Evolutionary conservation across 176 grass and related monocot genomes (phyloP).

Genomic region (Eleusine coracana): DNA sequence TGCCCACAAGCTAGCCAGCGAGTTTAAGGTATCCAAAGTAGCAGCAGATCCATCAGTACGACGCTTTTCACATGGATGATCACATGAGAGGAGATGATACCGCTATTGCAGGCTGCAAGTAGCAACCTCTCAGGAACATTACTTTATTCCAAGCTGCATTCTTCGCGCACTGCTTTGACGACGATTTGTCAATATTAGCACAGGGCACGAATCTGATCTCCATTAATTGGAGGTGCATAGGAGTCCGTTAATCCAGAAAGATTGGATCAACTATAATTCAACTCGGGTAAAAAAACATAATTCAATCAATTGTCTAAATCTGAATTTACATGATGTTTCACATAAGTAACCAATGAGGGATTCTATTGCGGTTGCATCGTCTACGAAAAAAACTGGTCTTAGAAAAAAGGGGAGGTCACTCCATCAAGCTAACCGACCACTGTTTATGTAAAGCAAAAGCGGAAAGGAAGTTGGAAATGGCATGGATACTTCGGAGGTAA

Average conservation of each 20-base stretch:
- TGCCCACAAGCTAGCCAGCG: conserved; percentile 31
- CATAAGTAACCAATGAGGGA: background rate
- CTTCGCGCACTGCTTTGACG: conserved; percentile 17
- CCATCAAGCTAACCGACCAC: conserved; percentile 4
- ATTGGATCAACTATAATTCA: background rate
- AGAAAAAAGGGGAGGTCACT: background rate
- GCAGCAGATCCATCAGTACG: conserved; percentile 6
- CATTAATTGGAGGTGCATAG: background rate
- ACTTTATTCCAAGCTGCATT: conserved; percentile 26
- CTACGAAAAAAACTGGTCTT: background rate
- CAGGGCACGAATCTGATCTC: conserved; percentile 13
- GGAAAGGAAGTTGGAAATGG: conserved; percentile 11
- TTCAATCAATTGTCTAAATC: background rate
- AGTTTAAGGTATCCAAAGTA: conserved; percentile 46
- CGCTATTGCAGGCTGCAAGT: conserved; percentile 17
- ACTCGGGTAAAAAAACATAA: background rate
- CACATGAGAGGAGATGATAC: conserved; percentile 17
- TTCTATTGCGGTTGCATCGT: background rate
- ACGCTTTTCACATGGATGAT: conserved; percentile 46
- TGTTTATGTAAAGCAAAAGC: background rate
- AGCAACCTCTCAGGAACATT: background rate
- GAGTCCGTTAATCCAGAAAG: background rate
- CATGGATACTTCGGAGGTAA: conserved; percentile 38
- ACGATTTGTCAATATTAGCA: conserved; percentile 33
- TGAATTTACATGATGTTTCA: background rate